Evolutionary conservation across 306 rosid species (phyloP).

Genomic region (Corylus heterophylla): DNA sequence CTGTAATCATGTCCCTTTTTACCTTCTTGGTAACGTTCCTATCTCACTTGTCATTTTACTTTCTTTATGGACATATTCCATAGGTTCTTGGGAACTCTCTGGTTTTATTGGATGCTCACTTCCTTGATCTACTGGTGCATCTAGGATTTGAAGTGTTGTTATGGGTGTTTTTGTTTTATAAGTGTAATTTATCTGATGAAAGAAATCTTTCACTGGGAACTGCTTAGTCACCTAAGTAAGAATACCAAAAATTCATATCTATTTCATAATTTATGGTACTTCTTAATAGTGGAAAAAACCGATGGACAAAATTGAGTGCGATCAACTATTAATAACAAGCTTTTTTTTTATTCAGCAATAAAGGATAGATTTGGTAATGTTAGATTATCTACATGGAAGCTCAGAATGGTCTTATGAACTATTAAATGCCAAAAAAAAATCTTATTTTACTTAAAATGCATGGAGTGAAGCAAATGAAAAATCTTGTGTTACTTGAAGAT

Average conservation of each 20-base stretch:
- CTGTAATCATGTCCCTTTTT: not conserved
- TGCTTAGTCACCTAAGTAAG: not conserved
- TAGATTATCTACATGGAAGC: not conserved
- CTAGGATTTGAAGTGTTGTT: not conserved
- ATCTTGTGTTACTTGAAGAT: not conserved
- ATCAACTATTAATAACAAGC: not conserved
- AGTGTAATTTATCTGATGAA: not conserved
- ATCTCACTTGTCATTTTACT: not conserved
- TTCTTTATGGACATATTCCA: not conserved
- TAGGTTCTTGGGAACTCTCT: not conserved
- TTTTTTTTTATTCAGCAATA: not conserved
- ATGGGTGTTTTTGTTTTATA: no score
- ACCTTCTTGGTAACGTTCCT: not conserved
- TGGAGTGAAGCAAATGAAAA: not conserved
- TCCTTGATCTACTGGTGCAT: not conserved
- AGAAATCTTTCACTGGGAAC: not conserved
- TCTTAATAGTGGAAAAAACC: not conserved
- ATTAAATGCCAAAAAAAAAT: not conserved
- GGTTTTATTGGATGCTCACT: not conserved
- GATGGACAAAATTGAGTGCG: not conserved
- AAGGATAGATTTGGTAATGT: not conserved
- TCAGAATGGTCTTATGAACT: not conserved
- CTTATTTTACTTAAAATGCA: not conserved
- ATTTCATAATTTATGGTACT: not conserved
- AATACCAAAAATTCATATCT: not conserved